These are phyloP conservation scores for Colletotrichum chlorophyti DNA, from an alignment of 2,329 filamentous ascomycete species.

Conservation along the genomic window DNA sequence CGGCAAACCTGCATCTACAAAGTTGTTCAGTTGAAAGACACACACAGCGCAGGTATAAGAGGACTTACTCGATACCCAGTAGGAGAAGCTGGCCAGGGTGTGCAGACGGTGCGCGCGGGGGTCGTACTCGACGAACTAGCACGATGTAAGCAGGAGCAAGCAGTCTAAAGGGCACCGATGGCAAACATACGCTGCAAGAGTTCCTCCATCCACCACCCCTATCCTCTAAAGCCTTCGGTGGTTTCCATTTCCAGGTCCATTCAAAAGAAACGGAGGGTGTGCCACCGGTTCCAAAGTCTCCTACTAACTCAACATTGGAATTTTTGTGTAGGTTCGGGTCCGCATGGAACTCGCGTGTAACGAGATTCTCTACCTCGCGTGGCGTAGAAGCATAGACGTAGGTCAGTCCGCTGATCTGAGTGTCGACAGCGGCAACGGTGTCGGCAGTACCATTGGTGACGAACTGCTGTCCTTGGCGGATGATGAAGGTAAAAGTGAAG, in stretches of 20 bases:
- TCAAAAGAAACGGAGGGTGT: slow-evolving; percentile 85
- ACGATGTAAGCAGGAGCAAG: slow-evolving; percentile 34
- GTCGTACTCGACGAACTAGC: slow-evolving; percentile 94
- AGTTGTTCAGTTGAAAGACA: slow-evolving; percentile 31
- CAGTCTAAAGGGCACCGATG: background rate
- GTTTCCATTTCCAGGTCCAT: slow-evolving; percentile 97
- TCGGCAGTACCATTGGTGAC: slow-evolving; percentile 52
- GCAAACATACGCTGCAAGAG: slow-evolving; percentile 77
- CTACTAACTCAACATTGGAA: slow-evolving; percentile 92
- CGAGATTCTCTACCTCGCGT: slow-evolving; percentile 89
- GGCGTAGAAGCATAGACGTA: slow-evolving; percentile 88
- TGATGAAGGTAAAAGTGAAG: slow-evolving; percentile 91
- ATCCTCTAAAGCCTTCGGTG: slow-evolving; percentile 82
- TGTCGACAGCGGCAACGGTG: slow-evolving; percentile 61
- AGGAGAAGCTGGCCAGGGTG: slow-evolving; percentile 90
- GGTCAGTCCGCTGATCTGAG: slow-evolving; percentile 85
- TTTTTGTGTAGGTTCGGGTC: slow-evolving; percentile 98
- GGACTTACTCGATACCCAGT: slow-evolving; percentile 84
- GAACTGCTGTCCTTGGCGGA: slow-evolving; percentile 58
- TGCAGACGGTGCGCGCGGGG: slow-evolving; percentile 88
- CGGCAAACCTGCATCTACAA: slow-evolving; percentile 49
- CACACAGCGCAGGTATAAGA: background rate
- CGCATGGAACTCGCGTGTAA: slow-evolving; percentile 94
- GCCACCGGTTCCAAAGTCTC: slow-evolving; percentile 87
- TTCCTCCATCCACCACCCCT: slow-evolving; percentile 93